phyloP scores from a whole-genome alignment of 129 eudicot species.

The Saposhnikovia divaricata region DNA sequence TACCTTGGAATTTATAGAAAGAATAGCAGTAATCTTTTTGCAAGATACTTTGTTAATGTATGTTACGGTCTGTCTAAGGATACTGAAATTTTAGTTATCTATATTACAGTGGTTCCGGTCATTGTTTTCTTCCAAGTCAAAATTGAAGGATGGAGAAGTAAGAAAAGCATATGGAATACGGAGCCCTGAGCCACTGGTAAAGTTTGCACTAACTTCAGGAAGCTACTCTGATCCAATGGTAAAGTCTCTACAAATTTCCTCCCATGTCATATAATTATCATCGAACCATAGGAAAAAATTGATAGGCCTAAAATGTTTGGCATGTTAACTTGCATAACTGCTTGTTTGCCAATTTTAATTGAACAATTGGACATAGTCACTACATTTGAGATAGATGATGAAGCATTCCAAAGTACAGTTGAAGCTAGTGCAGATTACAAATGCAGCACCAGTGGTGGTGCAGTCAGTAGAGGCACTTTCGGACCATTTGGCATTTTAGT shows the following conservation, averaged over 20 bases:
- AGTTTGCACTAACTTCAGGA: conserved; percentile 75
- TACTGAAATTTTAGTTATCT: conserved; percentile 13
- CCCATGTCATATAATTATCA: neutral
- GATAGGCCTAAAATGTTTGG: neutral
- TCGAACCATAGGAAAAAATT: neutral
- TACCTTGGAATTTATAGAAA: neutral
- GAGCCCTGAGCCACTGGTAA: conserved; percentile 55
- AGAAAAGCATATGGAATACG: conserved; percentile 41
- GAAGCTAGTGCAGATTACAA: conserved; percentile 49
- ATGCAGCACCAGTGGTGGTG: conserved; percentile 68
- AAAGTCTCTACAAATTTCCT: conserved; percentile 4
- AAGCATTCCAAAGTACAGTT: conserved; percentile 22
- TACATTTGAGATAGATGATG: conserved; percentile 48
- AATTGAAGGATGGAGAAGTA: conserved; percentile 48
- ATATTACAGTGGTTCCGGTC: conserved; percentile 62
- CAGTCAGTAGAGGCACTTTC: conserved; percentile 48
- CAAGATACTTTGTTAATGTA: neutral
- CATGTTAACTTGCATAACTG: neutral
- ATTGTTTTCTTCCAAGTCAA: conserved; percentile 48
- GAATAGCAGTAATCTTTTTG: neutral
- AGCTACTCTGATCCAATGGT: conserved; percentile 82
- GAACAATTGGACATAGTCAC: conserved; percentile 71
- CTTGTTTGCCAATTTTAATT: neutral
- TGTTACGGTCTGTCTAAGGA: neutral
- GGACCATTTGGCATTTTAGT: conserved; percentile 89